Conservation (phyloP, 1,284 basidiomycete genomes). For the Thecaphora frezii region DNA sequence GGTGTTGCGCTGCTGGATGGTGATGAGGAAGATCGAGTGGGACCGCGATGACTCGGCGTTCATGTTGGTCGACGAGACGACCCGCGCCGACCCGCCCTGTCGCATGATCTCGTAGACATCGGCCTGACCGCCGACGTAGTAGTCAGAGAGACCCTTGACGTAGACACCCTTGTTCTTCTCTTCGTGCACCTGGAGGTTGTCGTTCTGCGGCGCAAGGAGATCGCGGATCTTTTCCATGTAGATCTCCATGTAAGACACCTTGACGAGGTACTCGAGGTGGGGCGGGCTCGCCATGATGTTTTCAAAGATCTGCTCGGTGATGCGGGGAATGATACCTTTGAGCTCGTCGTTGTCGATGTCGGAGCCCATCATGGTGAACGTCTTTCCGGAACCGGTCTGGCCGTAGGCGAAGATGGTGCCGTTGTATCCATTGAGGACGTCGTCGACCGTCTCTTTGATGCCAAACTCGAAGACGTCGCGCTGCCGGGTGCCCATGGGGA, state of each 20-base stretch:
- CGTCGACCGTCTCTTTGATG: slow-evolving; percentile 75
- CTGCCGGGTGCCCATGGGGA: slow-evolving; percentile 88
- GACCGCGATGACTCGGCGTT: slow-evolving; percentile 99
- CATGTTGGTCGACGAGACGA: slow-evolving; percentile 97
- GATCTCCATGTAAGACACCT: slow-evolving; percentile 99
- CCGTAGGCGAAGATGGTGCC: slow-evolving; percentile 89
- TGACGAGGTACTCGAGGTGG: slow-evolving; percentile 95
- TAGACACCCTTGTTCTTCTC: slow-evolving; percentile 97
- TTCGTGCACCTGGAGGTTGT: slow-evolving; percentile 97
- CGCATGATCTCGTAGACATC: slow-evolving; percentile 99
- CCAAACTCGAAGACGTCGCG: slow-evolving; percentile 97
- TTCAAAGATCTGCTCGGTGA: slow-evolving; percentile 98
- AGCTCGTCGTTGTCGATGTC: slow-evolving; percentile 79
- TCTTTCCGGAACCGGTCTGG: slow-evolving; percentile 77
- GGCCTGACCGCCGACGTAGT: slow-evolving; percentile 76
- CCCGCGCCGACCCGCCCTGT: slow-evolving; percentile 85
- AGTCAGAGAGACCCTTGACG: slow-evolving; percentile 95
- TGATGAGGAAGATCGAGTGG: slow-evolving; percentile 97
- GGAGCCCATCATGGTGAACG: slow-evolving; percentile 67
- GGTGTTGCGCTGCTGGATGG: slow-evolving; percentile 93
- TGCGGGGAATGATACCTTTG: slow-evolving; percentile 95
- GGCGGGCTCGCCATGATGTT: slow-evolving; percentile 93
- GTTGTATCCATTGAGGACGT: slow-evolving; percentile 98
- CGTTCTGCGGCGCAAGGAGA: slow-evolving; percentile 92
- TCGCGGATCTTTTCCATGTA: slow-evolving; percentile 97